Percentiles rank a stretch among this genome's conserved stretches.
Conservation (phyloP, 192 early-diverging fungal species). For the Umbelopsis sp. region DNA sequence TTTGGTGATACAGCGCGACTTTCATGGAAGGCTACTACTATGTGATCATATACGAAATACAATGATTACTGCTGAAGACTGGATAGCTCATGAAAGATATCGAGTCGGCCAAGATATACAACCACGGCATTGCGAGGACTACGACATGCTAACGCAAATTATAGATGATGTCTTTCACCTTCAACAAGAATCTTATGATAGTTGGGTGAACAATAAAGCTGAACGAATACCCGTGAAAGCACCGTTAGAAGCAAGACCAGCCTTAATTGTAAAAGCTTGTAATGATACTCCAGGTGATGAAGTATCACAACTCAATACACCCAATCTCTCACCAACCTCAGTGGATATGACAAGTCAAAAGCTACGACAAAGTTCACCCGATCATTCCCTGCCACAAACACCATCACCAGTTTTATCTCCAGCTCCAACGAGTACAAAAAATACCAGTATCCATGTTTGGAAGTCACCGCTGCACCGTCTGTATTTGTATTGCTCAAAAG, state of each 20-base stretch:
- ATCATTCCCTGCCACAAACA: constrained; percentile 10
- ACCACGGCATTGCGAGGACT: constrained; percentile 28
- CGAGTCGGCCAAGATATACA: constrained; percentile 14
- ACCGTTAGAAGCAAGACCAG: not conserved
- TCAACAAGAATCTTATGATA: constrained; percentile 6
- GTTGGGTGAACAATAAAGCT: not conserved
- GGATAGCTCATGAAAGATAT: constrained; percentile 6
- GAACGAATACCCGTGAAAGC: not conserved
- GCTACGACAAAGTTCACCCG: not conserved
- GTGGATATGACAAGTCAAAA: not conserved
- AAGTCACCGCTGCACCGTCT: not conserved
- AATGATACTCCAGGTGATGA: not conserved
- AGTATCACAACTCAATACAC: constrained; percentile 2
- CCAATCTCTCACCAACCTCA: constrained; percentile 3
- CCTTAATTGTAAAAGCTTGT: not conserved
- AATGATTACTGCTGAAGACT: constrained; percentile 10
- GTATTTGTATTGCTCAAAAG: not conserved
- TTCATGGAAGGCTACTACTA: constrained; percentile 3
- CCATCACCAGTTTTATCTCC: constrained; percentile 9
- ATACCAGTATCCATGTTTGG: not conserved
- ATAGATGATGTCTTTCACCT: constrained; percentile 24
- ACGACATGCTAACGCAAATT: constrained; percentile 22
- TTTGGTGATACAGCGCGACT: constrained; percentile 13
- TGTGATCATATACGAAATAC: constrained; percentile 8
- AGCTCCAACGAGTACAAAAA: not conserved